Base-by-base conservation (phyloP, 1,284 basidiomycete genomes). In the Phellopilus nigrolimitatus region DNA sequence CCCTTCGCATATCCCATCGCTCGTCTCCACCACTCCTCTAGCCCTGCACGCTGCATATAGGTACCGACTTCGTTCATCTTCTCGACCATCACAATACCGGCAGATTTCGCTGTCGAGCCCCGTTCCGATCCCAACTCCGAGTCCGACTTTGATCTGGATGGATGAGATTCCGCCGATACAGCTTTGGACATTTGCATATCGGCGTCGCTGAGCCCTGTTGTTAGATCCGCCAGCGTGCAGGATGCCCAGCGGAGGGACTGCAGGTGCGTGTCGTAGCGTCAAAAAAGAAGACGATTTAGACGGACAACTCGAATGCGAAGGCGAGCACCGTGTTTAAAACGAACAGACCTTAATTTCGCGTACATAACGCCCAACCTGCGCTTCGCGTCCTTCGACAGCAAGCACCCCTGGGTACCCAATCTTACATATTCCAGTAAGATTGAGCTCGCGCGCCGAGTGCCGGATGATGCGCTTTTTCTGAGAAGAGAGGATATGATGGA, bases 201-300 rank as follows among this genome's bases (percentile, higher is more conserved):
- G 7, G 15, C 17, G 9, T 34, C 25, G 17, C 19, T 47, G 6
- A 53, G 30, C 4, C 33, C 45, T 17, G 21, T 34, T 3, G 38
- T 53, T 1, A 43, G 19, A 33, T 41, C 43, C 15, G 38, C 39
- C 10, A 51, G 31, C 2, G 43, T 38, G 34, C 54, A 55, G n/a
- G 49, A 51, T 19, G 48, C 41, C 54, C 54, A 55, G n/a, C 54
- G 48, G 10, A 55, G 25, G 7, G 43, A 42, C 54, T 55, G 39
- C 8, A 46, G 34, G 22, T 4, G 22, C n/a, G n/a, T n/a, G n/a
- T n/a, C n/a, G 36, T n/a, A 40, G 25, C 13, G 8, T 27, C 8
- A 28, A 15, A 9, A 19, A 47, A 9, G 10, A 27, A 21, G 12
- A 31, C 15, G 12, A 27, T 36, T 4, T 28, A 27, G 17, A 15